These are phyloP conservation scores for Rhodomyrtus psidioides DNA, from an alignment of 441 rosid genomes.

Conservation along the genomic window DNA sequence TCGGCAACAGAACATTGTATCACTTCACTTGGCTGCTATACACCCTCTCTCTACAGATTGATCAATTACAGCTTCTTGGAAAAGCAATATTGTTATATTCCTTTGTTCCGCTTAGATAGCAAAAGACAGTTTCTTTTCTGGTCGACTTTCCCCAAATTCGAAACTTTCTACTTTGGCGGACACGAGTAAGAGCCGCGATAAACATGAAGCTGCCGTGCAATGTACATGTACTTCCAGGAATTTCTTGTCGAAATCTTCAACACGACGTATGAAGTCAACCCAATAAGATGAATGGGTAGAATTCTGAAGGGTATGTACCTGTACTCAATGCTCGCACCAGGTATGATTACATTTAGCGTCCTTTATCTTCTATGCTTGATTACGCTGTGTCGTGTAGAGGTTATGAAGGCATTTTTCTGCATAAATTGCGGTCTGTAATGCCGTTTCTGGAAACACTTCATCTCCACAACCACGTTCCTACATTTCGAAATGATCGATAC, in stretches of 20 bases:
- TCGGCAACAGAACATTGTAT: not conserved
- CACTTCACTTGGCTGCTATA: not conserved
- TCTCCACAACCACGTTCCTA: not conserved
- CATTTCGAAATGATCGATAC: not conserved
- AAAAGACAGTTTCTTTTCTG: not conserved
- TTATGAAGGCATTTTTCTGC: not conserved
- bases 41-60: not conserved
- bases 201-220: not conserved
- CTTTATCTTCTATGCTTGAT: not conserved
- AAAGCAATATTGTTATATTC: not conserved
- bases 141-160: not conserved
- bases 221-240: not conserved
- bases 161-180: not conserved
- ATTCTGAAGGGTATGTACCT: not conserved
- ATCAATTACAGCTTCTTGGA: not conserved
- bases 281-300: not conserved
- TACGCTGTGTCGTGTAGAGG: not conserved
- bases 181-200: not conserved
- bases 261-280: not conserved
- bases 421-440: not conserved
- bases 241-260: too few species aligned
- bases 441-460: not conserved
- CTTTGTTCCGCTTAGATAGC: not conserved
- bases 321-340: not conserved
- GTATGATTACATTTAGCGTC: not conserved